phyloP scores from a whole-genome alignment of 805 yeast species.

The Saccharomycopsis javanensis region DNA sequence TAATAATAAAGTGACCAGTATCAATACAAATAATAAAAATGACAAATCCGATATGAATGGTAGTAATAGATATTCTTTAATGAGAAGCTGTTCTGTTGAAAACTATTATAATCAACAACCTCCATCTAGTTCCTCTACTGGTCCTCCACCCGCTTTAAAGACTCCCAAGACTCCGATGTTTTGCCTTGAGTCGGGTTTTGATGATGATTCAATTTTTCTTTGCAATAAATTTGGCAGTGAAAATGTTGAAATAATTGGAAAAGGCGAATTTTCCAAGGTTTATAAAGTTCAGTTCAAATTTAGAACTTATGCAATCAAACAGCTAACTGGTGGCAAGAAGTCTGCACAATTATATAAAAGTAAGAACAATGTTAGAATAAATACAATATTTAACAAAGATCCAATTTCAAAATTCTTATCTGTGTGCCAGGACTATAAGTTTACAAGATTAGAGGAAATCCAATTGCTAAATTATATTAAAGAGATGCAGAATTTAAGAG shows the following conservation, averaged over 20 bases:
- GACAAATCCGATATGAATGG: background rate
- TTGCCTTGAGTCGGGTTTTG: background rate
- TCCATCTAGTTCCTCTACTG: background rate
- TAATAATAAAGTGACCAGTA: background rate
- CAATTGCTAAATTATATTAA: slow-evolving; percentile 29
- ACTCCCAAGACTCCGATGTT: slow-evolving; percentile 18
- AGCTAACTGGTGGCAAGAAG: slow-evolving; percentile 2
- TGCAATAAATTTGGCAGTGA: slow-evolving; percentile 25
- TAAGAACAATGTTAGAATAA: background rate
- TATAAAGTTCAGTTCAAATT: slow-evolving; percentile 66
- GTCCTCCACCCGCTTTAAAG: background rate
- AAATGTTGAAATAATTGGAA: slow-evolving; percentile 62
- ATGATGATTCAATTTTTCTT: background rate
- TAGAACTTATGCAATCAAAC: slow-evolving; percentile 68
- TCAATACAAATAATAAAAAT: background rate
- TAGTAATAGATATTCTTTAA: background rate
- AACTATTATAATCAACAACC: background rate
- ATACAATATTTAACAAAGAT: slow-evolving; percentile 10
- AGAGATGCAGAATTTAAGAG: slow-evolving; percentile 16
- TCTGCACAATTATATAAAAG: background rate
- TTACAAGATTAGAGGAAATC: slow-evolving; percentile 24
- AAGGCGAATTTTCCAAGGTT: slow-evolving; percentile 86
- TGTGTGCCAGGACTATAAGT: slow-evolving; percentile 4
- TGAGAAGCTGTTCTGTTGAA: background rate
- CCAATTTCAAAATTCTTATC: slow-evolving; percentile 13